Base-by-base conservation (phyloP, 495 filamentous ascomycete species). In the Cercophora scortea region DNA sequence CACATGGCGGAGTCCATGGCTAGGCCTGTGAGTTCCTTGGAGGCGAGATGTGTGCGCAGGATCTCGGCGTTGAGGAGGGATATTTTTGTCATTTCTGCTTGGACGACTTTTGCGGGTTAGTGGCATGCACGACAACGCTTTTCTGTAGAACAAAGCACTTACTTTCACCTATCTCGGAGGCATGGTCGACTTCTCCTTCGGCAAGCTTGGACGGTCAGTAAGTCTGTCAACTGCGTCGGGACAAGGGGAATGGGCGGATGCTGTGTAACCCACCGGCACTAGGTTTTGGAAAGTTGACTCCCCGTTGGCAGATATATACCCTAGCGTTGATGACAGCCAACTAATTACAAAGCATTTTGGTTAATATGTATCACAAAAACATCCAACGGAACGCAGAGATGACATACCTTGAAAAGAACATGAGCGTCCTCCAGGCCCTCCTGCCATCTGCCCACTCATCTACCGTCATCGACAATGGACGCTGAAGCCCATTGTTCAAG, bases 301-400 rank as follows among this genome's bases (percentile, higher is more conserved):
- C n/a, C 51, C 51, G 15, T 44, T 53, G 9, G 56, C 56, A 10
- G 65, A 65, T 5, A 62, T 60, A 41, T 68, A 65, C 10, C 65
- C 65, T 3, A 68, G 51, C 0, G 65, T 67, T 0, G 60, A 63
- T 2, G 63, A 60, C n/a, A 68, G 56, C 64, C 63, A 68, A 36
- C 65, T 68, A 8, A 3, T 1, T n/a, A n/a, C n/a, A n/a, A 1
- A 13, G 33, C 3, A 43, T 16, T 43, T 2, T 41, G 38, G 11
- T 16, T 8, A 19, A 17, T 19, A 9, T 19, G 18, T n/a, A n/a
- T n/a, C n/a, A n/a, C n/a, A n/a, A n/a, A 17, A 43, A 43, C 10
- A 17, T 16, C 8, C 12, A 11, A 38, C 8, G 25, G 25, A 25
- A 25, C 25, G 25, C 3, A 48, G 17, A 15, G 18, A 33, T 1